These are phyloP conservation scores for Podila epicladia DNA, from an alignment of 192 early-diverging fungal genomes.

Conservation along the genomic window DNA sequence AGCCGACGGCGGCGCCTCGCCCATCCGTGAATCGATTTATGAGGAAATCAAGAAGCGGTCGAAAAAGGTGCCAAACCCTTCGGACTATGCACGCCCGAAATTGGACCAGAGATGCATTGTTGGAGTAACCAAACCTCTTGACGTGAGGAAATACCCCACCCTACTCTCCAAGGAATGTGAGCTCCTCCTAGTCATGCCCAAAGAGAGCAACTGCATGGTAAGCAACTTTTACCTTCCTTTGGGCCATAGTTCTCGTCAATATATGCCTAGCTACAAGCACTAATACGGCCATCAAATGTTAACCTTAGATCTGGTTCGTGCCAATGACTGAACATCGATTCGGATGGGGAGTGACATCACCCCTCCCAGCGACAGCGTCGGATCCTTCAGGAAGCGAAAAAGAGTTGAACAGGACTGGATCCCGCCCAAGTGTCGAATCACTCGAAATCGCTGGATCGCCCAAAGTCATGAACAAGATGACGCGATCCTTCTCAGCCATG, in stretches of 20 bases:
- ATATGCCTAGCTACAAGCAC: background rate
- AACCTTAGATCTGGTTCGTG: conserved; percentile 29
- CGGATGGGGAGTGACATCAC: conserved; percentile 38
- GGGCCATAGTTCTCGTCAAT: background rate
- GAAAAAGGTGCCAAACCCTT: conserved; percentile 20
- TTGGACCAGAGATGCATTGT: conserved; percentile 32
- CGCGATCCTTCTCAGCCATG: conserved; percentile 12
- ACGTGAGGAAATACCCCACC: conserved; percentile 17
- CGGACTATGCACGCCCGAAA: conserved; percentile 23
- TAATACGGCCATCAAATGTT: background rate
- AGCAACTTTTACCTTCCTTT: background rate
- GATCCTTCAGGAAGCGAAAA: background rate
- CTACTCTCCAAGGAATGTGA: conserved; percentile 20
- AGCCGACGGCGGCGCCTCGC: conserved; percentile 31
- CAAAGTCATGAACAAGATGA: background rate
- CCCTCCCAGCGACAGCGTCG: background rate
- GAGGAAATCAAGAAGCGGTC: conserved; percentile 13
- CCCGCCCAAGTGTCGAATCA: conserved; percentile 3
- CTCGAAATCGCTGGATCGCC: conserved; percentile 3
- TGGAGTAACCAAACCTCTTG: conserved; percentile 25
- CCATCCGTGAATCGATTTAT: conserved; percentile 23
- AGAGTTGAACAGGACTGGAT: background rate
- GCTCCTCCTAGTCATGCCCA: conserved; percentile 38
- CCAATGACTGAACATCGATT: conserved; percentile 40
- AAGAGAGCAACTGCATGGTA: conserved; percentile 37